Evolutionary conservation across 805 yeast species (phyloP).

Genomic region (Candida vartiovaarae): DNA sequence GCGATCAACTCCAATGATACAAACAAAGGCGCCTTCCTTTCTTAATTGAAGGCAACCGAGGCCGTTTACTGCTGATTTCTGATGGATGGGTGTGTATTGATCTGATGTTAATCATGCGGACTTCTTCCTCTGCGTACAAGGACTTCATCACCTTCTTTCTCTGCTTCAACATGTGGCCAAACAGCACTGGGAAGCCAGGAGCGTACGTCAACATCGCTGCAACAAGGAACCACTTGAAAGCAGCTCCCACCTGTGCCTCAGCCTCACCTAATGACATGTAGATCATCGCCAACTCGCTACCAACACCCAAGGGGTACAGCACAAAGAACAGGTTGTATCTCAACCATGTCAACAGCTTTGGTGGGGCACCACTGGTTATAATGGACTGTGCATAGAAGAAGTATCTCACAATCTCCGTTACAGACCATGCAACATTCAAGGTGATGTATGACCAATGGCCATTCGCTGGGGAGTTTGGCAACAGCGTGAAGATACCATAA

Average conservation of each 20-base stretch:
- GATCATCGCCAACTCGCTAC: constrained; percentile 68
- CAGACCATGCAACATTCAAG: constrained; percentile 79
- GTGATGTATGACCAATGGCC: constrained; percentile 54
- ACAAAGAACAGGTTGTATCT: constrained; percentile 80
- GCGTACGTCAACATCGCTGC: constrained; percentile 58
- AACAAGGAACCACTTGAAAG: constrained; percentile 50
- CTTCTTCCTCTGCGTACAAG: constrained; percentile 14
- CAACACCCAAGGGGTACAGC: constrained; percentile 89
- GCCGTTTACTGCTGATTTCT: no score
- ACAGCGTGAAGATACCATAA: constrained; percentile 68
- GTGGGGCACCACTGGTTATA: constrained; percentile 42
- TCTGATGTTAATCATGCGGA: neutral
- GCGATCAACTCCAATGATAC: neutral
- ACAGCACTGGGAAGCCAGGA: constrained; percentile 84
- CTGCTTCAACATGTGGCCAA: constrained; percentile 83
- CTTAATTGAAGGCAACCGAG: no score
- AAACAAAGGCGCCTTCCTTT: neutral
- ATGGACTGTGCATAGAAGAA: constrained; percentile 75
- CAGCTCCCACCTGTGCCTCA: constrained; percentile 37
- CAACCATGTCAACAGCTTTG: constrained; percentile 53
- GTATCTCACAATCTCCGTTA: constrained; percentile 89
- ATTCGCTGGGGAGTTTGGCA: constrained; percentile 68
- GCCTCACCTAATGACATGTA: constrained; percentile 70
- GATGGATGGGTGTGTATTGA: no score
- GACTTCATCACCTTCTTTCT: constrained; percentile 67